Evolutionary conservation across 2,329 filamentous ascomycete species (phyloP).

Genomic region (Trichophyton benhamiae): DNA sequence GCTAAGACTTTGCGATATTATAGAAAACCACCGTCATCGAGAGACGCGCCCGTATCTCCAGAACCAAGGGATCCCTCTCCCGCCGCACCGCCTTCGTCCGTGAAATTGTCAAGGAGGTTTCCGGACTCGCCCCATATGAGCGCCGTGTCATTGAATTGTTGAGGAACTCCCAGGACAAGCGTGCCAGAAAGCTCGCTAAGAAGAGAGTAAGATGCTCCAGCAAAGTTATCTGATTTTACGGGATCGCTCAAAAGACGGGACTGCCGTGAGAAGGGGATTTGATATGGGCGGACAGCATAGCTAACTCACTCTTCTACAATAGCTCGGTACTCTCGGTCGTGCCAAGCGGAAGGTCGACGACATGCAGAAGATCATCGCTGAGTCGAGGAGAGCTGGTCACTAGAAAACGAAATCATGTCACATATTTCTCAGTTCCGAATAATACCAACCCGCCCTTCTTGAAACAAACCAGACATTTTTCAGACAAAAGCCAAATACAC

Average conservation of each 20-base stretch:
- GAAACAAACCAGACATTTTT: neutral
- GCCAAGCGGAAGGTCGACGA: slow-evolving; percentile 99
- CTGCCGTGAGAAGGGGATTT: neutral
- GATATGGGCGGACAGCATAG: neutral
- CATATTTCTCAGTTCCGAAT: slow-evolving; percentile 1
- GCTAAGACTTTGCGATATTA: neutral
- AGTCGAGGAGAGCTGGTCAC: slow-evolving; percentile 69
- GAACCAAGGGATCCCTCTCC: slow-evolving; percentile 89
- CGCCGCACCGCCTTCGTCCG: slow-evolving; percentile 95
- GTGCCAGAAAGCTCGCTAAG: slow-evolving; percentile 97
- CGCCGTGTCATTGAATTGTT: slow-evolving; percentile 98
- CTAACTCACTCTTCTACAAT: slow-evolving; percentile 1
- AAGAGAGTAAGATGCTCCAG: slow-evolving; percentile 61
- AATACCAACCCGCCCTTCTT: neutral
- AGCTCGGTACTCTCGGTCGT: slow-evolving; percentile 97
- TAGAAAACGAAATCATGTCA: slow-evolving; percentile 33
- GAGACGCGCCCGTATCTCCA: slow-evolving; percentile 67
- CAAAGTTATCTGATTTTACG: neutral
- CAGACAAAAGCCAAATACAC: neutral
- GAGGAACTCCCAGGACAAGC: slow-evolving; percentile 99
- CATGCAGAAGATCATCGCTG: slow-evolving; percentile 94
- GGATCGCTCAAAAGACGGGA: neutral
- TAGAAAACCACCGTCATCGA: slow-evolving; percentile 70
- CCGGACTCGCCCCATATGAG: slow-evolving; percentile 90
- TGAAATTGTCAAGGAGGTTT: slow-evolving; percentile 96